Conservation (phyloP, 2,329 filamentous ascomycete genomes). For the Colletotrichum gloeosporioides region DNA sequence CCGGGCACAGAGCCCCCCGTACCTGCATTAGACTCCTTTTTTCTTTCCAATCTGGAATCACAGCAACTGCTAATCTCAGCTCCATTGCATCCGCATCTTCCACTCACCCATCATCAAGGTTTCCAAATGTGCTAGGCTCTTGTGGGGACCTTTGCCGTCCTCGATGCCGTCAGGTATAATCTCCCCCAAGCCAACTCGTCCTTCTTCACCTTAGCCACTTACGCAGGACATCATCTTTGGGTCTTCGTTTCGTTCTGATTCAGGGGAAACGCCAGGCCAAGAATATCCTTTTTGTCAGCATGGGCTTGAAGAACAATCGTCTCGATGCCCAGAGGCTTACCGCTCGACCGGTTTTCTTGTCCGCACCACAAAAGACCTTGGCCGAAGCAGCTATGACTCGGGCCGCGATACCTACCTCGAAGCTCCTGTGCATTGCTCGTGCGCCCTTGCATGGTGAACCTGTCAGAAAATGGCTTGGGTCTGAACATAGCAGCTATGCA, state of each 20-base stretch:
- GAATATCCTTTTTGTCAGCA: background rate
- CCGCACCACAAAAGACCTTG: background rate
- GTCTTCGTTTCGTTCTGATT: background rate
- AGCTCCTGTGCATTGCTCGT: background rate
- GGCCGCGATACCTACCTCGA: background rate
- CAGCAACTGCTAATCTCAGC: background rate
- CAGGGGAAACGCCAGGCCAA: background rate
- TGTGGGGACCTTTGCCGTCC: background rate
- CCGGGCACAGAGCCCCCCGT: background rate
- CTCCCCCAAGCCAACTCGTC: background rate
- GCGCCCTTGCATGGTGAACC: background rate
- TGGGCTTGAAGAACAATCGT: background rate
- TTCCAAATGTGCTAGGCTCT: background rate
- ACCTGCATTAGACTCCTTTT: slow-evolving; percentile 8
- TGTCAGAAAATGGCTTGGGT: background rate
- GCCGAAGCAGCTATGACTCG: background rate
- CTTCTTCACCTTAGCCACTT: background rate
- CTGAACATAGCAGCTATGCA: background rate
- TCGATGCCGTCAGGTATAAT: background rate
- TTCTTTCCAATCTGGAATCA: background rate
- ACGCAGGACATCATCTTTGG: background rate
- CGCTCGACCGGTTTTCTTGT: background rate
- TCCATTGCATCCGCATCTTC: background rate
- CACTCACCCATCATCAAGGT: background rate
- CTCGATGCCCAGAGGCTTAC: background rate